phyloP scores from a whole-genome alignment of 306 rosid genomes.

The Medicago ruthenica region DNA sequence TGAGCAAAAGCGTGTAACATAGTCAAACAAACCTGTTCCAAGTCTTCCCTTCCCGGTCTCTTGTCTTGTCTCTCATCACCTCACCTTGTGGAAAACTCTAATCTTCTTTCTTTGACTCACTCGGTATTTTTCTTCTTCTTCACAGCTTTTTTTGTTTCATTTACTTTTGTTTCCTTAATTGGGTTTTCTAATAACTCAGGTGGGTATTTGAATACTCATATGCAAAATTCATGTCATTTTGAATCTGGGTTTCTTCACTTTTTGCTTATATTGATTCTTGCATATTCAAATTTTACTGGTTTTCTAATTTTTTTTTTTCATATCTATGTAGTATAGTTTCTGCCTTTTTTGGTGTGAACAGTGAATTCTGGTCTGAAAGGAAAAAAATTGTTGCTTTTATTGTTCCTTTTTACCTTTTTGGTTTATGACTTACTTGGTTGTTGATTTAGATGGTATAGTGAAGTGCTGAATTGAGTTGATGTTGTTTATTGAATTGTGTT shows the following conservation, averaged over 20 bases:
- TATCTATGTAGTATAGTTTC: neutral
- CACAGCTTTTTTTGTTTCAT: neutral
- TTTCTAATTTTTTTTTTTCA: slow-evolving; percentile 11
- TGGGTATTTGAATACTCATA: slow-evolving; percentile 12
- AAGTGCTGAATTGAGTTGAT: slow-evolving; percentile 44
- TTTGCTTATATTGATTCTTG: slow-evolving; percentile 30
- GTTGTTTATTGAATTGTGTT: slow-evolving; percentile 29
- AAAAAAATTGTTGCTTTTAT: neutral
- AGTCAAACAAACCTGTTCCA: slow-evolving; percentile 39
- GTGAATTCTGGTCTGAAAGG: slow-evolving; percentile 25
- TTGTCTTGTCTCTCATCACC: slow-evolving; percentile 2
- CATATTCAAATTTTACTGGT: slow-evolving; percentile 26
- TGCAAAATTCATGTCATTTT: slow-evolving; percentile 34
- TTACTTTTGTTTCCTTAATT: slow-evolving; percentile 21
- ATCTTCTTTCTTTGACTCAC: slow-evolving; percentile 20
- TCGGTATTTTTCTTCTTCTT: neutral
- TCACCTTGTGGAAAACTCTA: neutral
- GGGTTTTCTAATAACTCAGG: slow-evolving; percentile 13
- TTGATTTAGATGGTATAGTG: neutral
- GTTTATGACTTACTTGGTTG: slow-evolving; percentile 13
- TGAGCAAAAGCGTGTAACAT: slow-evolving; percentile 31
- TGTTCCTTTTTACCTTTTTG: too few relatives aligned
- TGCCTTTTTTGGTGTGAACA: neutral
- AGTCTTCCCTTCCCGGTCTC: slow-evolving; percentile 39
- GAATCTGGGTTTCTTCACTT: slow-evolving; percentile 41